Percentiles rank a stretch among this genome's conserved stretches.
phyloP scores from a whole-genome alignment of 495 filamentous ascomycete genomes.

The Aspergillus nanangensis region DNA sequence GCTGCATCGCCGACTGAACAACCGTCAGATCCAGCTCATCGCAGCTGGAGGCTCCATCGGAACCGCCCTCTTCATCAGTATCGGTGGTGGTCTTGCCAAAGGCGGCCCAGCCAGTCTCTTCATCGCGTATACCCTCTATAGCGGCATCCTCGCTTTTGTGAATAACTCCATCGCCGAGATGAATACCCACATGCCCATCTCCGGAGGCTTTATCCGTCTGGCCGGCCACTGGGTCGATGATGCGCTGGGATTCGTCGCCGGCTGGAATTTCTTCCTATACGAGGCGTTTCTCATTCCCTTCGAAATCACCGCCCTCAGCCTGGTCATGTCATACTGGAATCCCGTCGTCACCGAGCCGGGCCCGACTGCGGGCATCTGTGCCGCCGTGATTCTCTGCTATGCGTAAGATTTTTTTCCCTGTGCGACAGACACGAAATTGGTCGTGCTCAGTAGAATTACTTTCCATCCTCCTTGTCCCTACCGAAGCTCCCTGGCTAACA shows the following conservation, averaged over 20 bases:
- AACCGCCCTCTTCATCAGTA: conserved; percentile 25
- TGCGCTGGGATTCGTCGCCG: conserved; percentile 47
- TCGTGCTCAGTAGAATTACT: too few relatives aligned
- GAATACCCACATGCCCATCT: conserved; percentile 49
- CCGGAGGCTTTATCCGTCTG: conserved; percentile 47
- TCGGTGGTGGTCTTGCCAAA: conserved; percentile 21
- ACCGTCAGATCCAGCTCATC: conserved; percentile 23
- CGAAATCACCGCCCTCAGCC: conserved; percentile 64
- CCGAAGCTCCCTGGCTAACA: not conserved
- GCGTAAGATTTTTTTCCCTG: conserved; percentile 7
- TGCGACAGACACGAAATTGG: not conserved
- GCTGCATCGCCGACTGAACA: conserved; percentile 15
- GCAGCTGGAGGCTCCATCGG: conserved; percentile 31
- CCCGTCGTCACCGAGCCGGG: conserved; percentile 39
- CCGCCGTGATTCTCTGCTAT: conserved; percentile 49
- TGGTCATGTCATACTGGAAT: conserved; percentile 67
- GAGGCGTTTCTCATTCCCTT: conserved; percentile 66
- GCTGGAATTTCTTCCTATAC: conserved; percentile 60
- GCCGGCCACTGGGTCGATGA: conserved; percentile 46
- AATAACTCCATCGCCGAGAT: conserved; percentile 41
- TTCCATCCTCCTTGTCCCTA: not conserved
- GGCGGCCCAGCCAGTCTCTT: conserved; percentile 55
- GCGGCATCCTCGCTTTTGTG: conserved; percentile 25
- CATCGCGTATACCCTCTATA: conserved; percentile 30
- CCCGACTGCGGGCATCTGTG: conserved; percentile 52